Conservation (phyloP, 164 flowering plant species). For the Vitis rupestris region DNA sequence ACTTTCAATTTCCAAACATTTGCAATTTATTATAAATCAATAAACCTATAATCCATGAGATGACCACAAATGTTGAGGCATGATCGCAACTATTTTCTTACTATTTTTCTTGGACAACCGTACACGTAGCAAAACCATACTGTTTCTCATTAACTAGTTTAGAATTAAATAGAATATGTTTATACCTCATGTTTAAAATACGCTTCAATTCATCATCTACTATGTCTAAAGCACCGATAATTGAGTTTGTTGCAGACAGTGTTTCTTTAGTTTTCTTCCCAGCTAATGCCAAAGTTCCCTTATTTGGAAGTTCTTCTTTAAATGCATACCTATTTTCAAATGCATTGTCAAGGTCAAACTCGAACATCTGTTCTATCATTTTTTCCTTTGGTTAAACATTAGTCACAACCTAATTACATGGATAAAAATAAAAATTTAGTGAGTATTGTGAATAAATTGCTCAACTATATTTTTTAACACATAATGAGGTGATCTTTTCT, state of each 20-base stretch:
- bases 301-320: constrained; percentile 85
- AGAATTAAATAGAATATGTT: background rate
- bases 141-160: too few relatives aligned
- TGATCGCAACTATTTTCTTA: background rate
- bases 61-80: background rate
- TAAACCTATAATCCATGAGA: background rate
- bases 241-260: too few relatives aligned
- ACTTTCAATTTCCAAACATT: too few relatives aligned
- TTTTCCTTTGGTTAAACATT: constrained; percentile 13
- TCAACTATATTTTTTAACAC: constrained; percentile 54
- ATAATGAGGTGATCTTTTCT: constrained; percentile 91
- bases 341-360: constrained; percentile 70
- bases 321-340: constrained; percentile 62
- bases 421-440: background rate
- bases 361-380: constrained; percentile 91
- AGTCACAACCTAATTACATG: background rate
- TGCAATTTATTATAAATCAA: background rate
- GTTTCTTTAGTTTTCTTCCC: constrained; percentile 90
- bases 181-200: constrained; percentile 66
- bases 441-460: constrained; percentile 33
- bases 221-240: too few relatives aligned
- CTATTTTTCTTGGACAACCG: background rate
- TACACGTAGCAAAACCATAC: background rate
- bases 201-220: too few relatives aligned
- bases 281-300: constrained; percentile 83